Evolutionary conservation across 768 basidiomycete species (phyloP).

Genomic region (Termitomyces sp.): DNA sequence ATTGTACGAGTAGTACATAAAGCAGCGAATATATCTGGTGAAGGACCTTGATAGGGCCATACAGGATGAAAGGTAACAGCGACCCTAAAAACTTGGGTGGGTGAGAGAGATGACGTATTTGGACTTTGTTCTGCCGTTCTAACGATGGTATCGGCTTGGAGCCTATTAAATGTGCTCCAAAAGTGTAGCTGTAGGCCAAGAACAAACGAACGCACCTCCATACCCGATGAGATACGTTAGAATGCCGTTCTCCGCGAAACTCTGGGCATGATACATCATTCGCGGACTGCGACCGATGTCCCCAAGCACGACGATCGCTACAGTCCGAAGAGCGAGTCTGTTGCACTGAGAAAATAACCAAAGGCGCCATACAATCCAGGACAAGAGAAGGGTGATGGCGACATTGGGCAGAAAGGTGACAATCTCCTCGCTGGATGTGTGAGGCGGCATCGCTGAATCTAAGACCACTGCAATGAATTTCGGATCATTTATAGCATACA

Average conservation of each 20-base stretch:
- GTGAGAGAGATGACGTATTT: conserved; percentile 63
- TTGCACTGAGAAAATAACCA: conserved; percentile 33
- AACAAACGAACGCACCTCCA: conserved; percentile 45
- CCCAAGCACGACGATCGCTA: conserved; percentile 90
- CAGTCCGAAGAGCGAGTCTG: conserved; percentile 54
- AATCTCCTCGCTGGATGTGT: conserved; percentile 4
- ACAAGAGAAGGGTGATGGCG: conserved; percentile 10
- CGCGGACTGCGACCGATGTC: conserved; percentile 95
- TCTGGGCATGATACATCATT: conserved; percentile 99
- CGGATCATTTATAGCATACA: background rate
- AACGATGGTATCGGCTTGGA: conserved; percentile 76
- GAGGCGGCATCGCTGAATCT: conserved; percentile 1
- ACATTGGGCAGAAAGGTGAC: conserved; percentile 7
- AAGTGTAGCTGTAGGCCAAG: background rate
- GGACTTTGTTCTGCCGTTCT: conserved; percentile 59
- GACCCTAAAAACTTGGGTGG: conserved; percentile 48
- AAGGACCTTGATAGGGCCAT: conserved; percentile 78
- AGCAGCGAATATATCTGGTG: conserved; percentile 68
- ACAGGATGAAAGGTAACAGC: conserved; percentile 60
- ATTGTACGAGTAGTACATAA: conserved; percentile 52
- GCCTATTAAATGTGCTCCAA: conserved; percentile 39
- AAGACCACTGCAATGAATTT: background rate
- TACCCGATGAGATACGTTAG: conserved; percentile 84
- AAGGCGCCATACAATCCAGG: conserved; percentile 28
- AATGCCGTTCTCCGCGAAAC: conserved; percentile 79